Percentiles rank a stretch among this genome's conserved stretches.
Evolutionary conservation across 2,329 filamentous ascomycete genomes (phyloP).

Genomic region (Colletotrichum sp.): DNA sequence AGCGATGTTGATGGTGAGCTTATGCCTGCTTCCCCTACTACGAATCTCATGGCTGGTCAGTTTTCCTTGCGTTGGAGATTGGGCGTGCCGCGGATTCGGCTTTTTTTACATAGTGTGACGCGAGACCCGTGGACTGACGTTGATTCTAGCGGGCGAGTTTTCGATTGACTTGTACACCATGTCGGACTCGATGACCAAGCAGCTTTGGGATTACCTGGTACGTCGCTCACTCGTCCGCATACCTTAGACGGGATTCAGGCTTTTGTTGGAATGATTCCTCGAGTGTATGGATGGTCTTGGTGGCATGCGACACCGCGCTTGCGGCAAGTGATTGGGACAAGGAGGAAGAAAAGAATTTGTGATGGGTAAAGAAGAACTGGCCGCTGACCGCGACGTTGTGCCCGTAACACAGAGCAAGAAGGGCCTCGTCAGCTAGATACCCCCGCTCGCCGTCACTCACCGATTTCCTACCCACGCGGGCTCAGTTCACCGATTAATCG

Average conservation of each 20-base stretch:
- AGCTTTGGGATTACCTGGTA: slow-evolving; percentile 88
- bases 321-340: not conserved
- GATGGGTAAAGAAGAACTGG: slow-evolving; percentile 1
- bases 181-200: slow-evolving; percentile 85
- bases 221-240: slow-evolving; percentile 17
- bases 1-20: slow-evolving; percentile 89
- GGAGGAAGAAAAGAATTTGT: not conserved
- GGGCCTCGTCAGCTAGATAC: slow-evolving; percentile 39
- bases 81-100: not conserved
- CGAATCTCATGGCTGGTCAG: slow-evolving; percentile 18
- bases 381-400: slow-evolving; percentile 12
- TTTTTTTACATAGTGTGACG: not conserved
- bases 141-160: slow-evolving; percentile 83
- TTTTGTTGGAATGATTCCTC: not conserved
- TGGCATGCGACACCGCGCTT: not conserved
- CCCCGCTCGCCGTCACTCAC: not conserved
- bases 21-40: slow-evolving; percentile 37
- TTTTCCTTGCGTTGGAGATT: slow-evolving; percentile 17
- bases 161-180: slow-evolving; percentile 98
- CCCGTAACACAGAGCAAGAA: slow-evolving; percentile 40
- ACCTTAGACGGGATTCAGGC: not conserved
- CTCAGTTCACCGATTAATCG: not conserved
- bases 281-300: not conserved
- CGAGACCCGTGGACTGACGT: slow-evolving; percentile 38
- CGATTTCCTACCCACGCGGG: not conserved